Evolutionary conservation across 176 grass and related monocot species (phyloP), one percentile per base, ranked within the genome.

Genomic region (Carex kokanica): DNA sequence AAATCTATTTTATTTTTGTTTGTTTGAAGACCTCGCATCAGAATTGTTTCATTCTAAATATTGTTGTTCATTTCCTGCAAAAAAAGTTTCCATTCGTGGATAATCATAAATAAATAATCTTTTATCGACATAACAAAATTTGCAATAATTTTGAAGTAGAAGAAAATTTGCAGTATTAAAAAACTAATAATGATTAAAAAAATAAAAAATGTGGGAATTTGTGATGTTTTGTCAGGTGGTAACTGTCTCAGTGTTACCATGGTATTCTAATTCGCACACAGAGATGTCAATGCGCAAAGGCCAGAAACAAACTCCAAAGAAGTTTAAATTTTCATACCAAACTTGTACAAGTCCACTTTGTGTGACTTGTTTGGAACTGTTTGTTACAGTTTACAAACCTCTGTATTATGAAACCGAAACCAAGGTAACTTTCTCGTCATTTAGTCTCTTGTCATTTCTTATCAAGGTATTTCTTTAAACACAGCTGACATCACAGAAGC

Each of bases 391-490:
- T 24, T 73, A 49, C 8, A 73, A 59, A 14, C 52, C 24, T 79
- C 17, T 82, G 38, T 27, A 29, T 82, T 67, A 67, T 15, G 60
- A 82, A 82, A 67, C 4, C 45, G 14, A 51, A 82, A 82, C 66
- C 80, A 82, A 82, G 60, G 80, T 45, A 82, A 64, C 57, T 64
- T 64, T 38, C 56, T 64, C 59, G 80, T 67, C 60, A 82, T 67
- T 82, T 82, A 64, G 78, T 41, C 21, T 81, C 24, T 43, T 82
- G 60, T 82, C 80, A 64, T 6, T 66, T n/a, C 38, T 82, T 53
- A 82, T 82, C 80, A 53, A 82, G 60, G 60, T 17, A 82, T 82
- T 82, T 8, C 13, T 43, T 47, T 60, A 31, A 62, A 40, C 18
- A 60, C 17, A 21, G 56, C 55, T 81, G 78, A 81, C 57, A 63